Conservation (phyloP, 208 protist species). For the Zelonia costaricensis region DNA sequence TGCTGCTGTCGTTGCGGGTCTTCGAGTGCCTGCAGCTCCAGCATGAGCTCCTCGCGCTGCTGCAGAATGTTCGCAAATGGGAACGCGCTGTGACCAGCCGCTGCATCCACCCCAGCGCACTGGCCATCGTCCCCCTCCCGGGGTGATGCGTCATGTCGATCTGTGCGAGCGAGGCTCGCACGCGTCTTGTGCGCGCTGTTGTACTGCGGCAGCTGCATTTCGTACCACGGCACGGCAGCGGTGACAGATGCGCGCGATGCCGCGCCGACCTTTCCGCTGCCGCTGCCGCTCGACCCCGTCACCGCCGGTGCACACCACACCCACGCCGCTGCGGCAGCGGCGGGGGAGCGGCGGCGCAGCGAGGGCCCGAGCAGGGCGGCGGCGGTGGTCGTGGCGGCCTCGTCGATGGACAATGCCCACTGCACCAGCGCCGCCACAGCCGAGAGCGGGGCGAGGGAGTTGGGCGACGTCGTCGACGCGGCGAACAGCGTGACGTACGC, state of each 20-base stretch:
- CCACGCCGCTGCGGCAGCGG: too few species aligned
- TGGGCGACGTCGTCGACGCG: conserved; percentile 4
- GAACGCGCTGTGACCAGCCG: neutral
- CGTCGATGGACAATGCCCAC: conserved; percentile 13
- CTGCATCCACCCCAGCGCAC: too few species aligned
- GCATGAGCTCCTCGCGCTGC: conserved; percentile 24
- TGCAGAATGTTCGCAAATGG: conserved; percentile 30
- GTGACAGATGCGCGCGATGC: too few species aligned
- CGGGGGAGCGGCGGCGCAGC: neutral
- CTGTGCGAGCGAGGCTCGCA: too few species aligned
- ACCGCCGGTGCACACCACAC: conserved; percentile 21
- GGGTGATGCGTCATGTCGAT: too few species aligned
- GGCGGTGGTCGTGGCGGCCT: neutral
- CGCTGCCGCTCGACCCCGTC: neutral
- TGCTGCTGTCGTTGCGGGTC: neutral
- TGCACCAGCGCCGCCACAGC: conserved; percentile 14
- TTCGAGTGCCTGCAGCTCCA: conserved; percentile 20
- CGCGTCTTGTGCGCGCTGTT: too few species aligned
- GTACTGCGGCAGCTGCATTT: too few species aligned
- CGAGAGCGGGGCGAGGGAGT: conserved; percentile 17
- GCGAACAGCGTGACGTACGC: conserved; percentile 31
- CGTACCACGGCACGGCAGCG: too few species aligned
- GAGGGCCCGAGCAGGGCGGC: conserved; percentile 6
- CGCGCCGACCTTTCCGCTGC: neutral
- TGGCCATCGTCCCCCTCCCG: too few species aligned